Evolutionary conservation across 768 basidiomycete species (phyloP).

Genomic region (Tylopilus felleus): DNA sequence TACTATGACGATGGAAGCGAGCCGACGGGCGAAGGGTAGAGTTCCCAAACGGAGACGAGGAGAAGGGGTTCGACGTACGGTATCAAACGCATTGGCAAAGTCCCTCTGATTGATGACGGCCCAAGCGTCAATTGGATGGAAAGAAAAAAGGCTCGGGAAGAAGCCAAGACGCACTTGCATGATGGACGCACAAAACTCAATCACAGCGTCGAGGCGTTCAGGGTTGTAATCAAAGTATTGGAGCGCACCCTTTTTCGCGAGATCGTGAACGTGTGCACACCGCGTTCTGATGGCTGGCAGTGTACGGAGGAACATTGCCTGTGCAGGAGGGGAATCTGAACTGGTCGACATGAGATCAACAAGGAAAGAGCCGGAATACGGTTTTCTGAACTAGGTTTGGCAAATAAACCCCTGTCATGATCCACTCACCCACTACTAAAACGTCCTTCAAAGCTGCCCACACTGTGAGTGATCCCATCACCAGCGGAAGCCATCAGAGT

Average conservation of each 20-base stretch:
- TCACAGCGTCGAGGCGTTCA: constrained; percentile 65
- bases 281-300: constrained; percentile 88
- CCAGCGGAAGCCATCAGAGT: neutral
- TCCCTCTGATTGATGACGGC: constrained; percentile 56
- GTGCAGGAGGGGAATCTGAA: constrained; percentile 14
- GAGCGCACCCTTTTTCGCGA: constrained; percentile 71
- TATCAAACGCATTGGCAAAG: constrained; percentile 64
- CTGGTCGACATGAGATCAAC: neutral
- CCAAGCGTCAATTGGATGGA: neutral
- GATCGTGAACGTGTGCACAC: constrained; percentile 72
- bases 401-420: constrained; percentile 11
- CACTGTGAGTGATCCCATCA: neutral
- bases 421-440: too few species aligned
- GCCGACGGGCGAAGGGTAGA: neutral
- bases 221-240: constrained; percentile 86
- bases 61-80: constrained; percentile 40
- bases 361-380: neutral
- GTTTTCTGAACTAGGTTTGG: constrained; percentile 2
- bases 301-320: constrained; percentile 71
- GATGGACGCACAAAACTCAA: constrained; percentile 69
- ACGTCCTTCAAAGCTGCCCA: neutral
- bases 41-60: neutral
- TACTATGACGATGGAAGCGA: neutral
- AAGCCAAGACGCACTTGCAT: constrained; percentile 56
- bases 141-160: neutral